Evolutionary conservation across 345 rosid species (phyloP).

Genomic region (Aquilaria malaccensis): DNA sequence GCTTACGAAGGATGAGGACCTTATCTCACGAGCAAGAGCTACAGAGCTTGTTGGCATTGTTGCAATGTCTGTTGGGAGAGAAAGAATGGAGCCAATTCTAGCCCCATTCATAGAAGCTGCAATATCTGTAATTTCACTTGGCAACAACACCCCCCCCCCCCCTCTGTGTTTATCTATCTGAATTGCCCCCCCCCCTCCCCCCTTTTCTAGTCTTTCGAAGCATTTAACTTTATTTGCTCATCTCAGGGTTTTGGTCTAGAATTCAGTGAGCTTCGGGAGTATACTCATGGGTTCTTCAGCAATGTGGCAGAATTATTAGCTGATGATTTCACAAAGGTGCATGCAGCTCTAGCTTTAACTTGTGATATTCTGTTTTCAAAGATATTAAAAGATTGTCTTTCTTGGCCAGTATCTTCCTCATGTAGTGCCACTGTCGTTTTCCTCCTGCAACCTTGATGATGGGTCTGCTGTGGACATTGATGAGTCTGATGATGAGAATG

Average conservation of each 20-base stretch:
- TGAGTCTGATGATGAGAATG: slow-evolving; percentile 88
- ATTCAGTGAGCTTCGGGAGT: slow-evolving; percentile 95
- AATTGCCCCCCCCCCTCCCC: slow-evolving; percentile 8
- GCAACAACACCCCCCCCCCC: slow-evolving; percentile 3
- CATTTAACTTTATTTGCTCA: slow-evolving; percentile 12
- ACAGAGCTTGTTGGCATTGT: slow-evolving; percentile 99
- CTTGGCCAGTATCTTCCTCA: slow-evolving; percentile 81
- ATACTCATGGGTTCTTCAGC: slow-evolving; percentile 98
- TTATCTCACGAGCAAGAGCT: slow-evolving; percentile 90
- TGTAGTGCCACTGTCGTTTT: slow-evolving; percentile 76
- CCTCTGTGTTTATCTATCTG: slow-evolving; percentile 7
- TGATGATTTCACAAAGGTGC: slow-evolving; percentile 78
- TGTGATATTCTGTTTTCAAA: slow-evolving; percentile 6
- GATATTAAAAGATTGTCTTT: slow-evolving; percentile 16
- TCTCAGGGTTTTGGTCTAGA: slow-evolving; percentile 87
- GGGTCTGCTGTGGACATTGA: slow-evolving; percentile 92
- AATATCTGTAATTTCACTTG: slow-evolving; percentile 55
- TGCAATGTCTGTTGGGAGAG: slow-evolving; percentile 93
- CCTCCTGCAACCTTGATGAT: slow-evolving; percentile 98
- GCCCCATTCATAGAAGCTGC: slow-evolving; percentile 94
- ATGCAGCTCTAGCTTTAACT: slow-evolving; percentile 15
- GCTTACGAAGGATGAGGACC: slow-evolving; percentile 84
- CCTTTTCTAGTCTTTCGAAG: neutral
- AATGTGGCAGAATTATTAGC: slow-evolving; percentile 92
- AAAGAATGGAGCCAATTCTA: slow-evolving; percentile 75